Evolutionary conservation across 2,329 filamentous ascomycete species (phyloP).

Genomic region (Phaeoacremonium minimum): DNA sequence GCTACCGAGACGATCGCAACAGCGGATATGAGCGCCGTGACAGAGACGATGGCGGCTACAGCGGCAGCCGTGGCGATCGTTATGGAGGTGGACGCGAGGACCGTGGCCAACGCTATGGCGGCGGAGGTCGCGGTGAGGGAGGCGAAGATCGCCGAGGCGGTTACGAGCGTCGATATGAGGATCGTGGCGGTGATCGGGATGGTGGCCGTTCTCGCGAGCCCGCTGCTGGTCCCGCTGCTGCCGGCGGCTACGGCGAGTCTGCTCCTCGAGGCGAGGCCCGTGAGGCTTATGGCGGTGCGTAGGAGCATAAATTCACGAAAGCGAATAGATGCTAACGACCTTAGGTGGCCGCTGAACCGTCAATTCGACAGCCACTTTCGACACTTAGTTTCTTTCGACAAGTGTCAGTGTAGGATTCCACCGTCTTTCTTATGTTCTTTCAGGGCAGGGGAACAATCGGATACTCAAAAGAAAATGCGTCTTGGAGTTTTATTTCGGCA

Average conservation of each 20-base stretch:
- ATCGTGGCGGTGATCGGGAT: constrained; percentile 4
- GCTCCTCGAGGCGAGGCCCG: constrained; percentile 20
- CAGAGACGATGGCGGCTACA: constrained; percentile 33
- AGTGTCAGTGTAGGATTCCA: too few species aligned
- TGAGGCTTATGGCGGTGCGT: constrained; percentile 21
- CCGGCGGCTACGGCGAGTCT: constrained; percentile 19
- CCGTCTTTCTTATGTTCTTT: background rate
- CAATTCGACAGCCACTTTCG: too few species aligned
- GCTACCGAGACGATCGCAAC: constrained; percentile 35
- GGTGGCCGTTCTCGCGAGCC: constrained; percentile 15
- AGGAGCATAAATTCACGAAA: too few species aligned
- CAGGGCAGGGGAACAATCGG: background rate
- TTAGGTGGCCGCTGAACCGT: too few species aligned
- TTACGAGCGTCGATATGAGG: constrained; percentile 7
- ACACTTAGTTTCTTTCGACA: too few species aligned
- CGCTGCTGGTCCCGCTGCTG: constrained; percentile 19
- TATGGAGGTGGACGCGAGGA: constrained; percentile 19
- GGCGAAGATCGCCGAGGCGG: constrained; percentile 22
- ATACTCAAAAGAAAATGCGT: background rate
- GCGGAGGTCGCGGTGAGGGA: constrained; percentile 18
- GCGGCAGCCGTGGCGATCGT: constrained; percentile 36
- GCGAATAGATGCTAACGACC: too few species aligned
- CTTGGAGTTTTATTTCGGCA: background rate
- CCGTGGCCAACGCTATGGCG: constrained; percentile 1
- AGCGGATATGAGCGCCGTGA: constrained; percentile 28